Evolutionary conservation across 1,284 basidiomycete species (phyloP).

Genomic region (Ceratobasidium theobromae): DNA sequence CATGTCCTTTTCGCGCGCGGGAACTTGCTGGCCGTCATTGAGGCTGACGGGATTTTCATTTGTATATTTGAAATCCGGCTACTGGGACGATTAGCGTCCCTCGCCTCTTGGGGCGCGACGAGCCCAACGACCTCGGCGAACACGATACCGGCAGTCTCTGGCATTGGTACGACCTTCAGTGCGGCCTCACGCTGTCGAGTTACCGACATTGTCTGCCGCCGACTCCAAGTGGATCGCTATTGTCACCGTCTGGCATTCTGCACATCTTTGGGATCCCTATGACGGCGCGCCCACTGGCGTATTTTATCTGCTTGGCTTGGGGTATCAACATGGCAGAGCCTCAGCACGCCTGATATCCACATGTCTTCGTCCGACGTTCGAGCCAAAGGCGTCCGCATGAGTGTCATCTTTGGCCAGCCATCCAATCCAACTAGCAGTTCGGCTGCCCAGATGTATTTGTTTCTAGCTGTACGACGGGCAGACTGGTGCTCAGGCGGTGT

Average conservation of each 20-base stretch:
- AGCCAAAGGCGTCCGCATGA: constrained; percentile 38
- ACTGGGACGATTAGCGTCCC: constrained; percentile 7
- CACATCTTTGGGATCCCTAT: constrained; percentile 61
- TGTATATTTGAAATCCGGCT: constrained; percentile 35
- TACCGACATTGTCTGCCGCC: constrained; percentile 55
- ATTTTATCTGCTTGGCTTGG: constrained; percentile 63
- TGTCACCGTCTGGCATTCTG: constrained; percentile 52
- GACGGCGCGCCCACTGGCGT: constrained; percentile 65
- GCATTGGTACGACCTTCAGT: constrained; percentile 68
- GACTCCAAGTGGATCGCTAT: constrained; percentile 74
- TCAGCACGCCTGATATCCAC: too few species aligned
- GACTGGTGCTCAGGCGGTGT: constrained; percentile 58
- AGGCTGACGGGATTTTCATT: constrained; percentile 31
- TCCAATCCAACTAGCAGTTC: constrained; percentile 61
- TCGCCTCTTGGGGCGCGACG: not conserved
- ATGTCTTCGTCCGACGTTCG: not conserved
- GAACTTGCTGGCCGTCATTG: constrained; percentile 33
- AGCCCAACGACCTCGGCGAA: not conserved
- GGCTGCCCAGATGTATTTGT: constrained; percentile 45
- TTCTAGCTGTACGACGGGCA: constrained; percentile 62
- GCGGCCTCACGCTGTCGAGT: constrained; percentile 74
- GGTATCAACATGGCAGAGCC: not conserved
- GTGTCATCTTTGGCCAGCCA: constrained; percentile 56
- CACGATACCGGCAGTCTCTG: constrained; percentile 45
- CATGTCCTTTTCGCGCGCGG: constrained; percentile 33